Conservation (phyloP, 371 early-diverging fungal genomes). For the Zychaea mexicana region DNA sequence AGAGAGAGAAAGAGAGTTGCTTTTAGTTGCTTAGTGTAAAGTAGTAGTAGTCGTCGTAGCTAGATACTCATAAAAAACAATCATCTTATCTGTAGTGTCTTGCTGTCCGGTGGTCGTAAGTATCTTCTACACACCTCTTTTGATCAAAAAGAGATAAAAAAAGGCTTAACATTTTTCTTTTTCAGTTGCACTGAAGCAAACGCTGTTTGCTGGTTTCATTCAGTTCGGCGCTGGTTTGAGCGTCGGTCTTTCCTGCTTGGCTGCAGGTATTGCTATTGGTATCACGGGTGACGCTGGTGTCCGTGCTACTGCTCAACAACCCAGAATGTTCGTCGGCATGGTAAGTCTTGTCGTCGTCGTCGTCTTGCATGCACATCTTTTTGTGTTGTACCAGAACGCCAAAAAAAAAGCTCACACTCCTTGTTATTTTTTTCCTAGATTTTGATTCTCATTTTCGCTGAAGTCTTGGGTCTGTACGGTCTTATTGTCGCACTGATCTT, state of each 20-base stretch:
- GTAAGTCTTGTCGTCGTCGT: constrained; percentile 30
- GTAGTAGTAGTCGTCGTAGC: too few species aligned
- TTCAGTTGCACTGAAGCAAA: constrained; percentile 57
- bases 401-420: background rate
- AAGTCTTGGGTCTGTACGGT: constrained; percentile 95
- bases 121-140: constrained; percentile 10
- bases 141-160: background rate
- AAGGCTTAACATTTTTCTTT: background rate
- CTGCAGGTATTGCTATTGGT: constrained; percentile 97
- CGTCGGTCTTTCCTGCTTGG: constrained; percentile 92
- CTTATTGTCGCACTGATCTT: constrained; percentile 95
- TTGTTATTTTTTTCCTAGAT: constrained; percentile 29
- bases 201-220: constrained; percentile 79
- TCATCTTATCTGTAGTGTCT: constrained; percentile 48
- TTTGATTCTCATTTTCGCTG: constrained; percentile 98
- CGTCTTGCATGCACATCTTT: too few species aligned
- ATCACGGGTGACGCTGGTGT: constrained; percentile 96
- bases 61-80: too few species aligned
- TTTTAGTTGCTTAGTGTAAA: too few species aligned
- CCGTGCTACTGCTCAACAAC: constrained; percentile 91
- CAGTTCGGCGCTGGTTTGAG: constrained; percentile 94
- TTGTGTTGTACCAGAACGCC: background rate
- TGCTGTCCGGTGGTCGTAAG: constrained; percentile 86
- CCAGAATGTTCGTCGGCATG: constrained; percentile 93
- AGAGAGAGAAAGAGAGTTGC: background rate